These are phyloP conservation scores for Glaciozyma antarctica DNA, from an alignment of 768 basidiomycete genomes.

Conservation along the genomic window DNA sequence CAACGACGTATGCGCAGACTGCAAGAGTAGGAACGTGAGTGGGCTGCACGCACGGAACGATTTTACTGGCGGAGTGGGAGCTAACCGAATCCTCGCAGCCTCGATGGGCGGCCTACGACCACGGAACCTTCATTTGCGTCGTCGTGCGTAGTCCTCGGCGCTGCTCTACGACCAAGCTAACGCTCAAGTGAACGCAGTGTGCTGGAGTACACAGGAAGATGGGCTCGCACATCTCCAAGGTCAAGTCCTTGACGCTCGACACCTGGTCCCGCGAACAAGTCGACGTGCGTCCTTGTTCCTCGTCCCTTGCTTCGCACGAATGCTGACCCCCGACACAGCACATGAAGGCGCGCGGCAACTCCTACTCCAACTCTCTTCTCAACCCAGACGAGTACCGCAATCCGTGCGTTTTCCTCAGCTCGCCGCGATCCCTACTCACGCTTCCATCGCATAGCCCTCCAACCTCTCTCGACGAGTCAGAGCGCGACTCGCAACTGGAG, in stretches of 20 bases:
- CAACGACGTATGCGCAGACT: conserved; percentile 88
- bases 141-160: conserved; percentile 27
- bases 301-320: conserved; percentile 1
- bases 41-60: background rate
- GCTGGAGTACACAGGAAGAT: conserved; percentile 90
- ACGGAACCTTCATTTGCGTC: conserved; percentile 82
- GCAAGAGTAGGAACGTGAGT: conserved; percentile 56
- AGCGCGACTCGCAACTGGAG: conserved; percentile 82
- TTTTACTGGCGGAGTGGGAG: background rate
- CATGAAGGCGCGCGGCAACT: conserved; percentile 74
- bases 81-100: conserved; percentile 2
- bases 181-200: conserved; percentile 49
- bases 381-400: conserved; percentile 74
- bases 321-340: conserved; percentile 43
- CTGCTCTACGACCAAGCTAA: conserved; percentile 7
- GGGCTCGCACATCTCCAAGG: conserved; percentile 85
- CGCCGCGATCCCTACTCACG: background rate
- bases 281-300: conserved; percentile 50
- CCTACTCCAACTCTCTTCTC: conserved; percentile 64
- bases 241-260: conserved; percentile 89
- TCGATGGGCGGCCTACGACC: conserved; percentile 79
- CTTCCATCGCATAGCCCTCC: conserved; percentile 36
- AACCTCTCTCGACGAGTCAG: conserved; percentile 62
- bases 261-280: conserved; percentile 81
- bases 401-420: conserved; percentile 41